Conservation (phyloP, 164 flowering plant species). For the Tinospora cordifolia region DNA sequence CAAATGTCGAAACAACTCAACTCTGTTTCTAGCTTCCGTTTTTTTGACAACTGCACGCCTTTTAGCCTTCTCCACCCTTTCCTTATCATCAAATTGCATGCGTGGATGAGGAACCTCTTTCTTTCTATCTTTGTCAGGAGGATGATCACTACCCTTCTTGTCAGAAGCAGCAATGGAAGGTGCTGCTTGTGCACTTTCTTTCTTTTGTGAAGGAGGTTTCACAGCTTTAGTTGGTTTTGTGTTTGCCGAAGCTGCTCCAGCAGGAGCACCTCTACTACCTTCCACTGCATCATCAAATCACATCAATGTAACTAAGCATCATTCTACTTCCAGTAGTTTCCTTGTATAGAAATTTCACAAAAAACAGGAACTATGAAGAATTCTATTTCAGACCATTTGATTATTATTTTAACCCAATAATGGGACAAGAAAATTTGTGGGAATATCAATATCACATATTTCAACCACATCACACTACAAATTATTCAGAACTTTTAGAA, state of each 20-base stretch:
- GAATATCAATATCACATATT: too few relatives aligned
- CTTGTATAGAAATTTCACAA: too few relatives aligned
- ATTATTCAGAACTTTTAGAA: too few relatives aligned
- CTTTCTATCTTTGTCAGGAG: conserved; percentile 72
- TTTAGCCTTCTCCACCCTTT: conserved; percentile 84
- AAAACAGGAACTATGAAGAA: too few relatives aligned
- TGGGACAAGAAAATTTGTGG: too few relatives aligned
- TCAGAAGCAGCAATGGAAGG: conserved; percentile 41
- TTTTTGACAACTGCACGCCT: conserved; percentile 77
- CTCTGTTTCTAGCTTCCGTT: conserved; percentile 83
- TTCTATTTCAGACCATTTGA: too few relatives aligned
- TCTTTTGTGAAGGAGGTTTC: conserved; percentile 43
- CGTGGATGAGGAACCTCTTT: conserved; percentile 78
- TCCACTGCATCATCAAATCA: conserved; percentile 28
- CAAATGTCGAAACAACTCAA: conserved; percentile 63
- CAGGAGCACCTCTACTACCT: conserved; percentile 32
- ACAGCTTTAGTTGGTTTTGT: conserved; percentile 41
- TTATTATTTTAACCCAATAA: too few relatives aligned
- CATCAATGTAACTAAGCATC: background rate
- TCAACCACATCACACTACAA: too few relatives aligned
- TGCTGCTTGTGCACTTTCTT: conserved; percentile 37
- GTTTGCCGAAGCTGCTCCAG: conserved; percentile 35
- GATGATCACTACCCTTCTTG: conserved; percentile 61
- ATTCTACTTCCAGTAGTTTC: too few relatives aligned
- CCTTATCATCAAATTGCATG: conserved; percentile 69